These are phyloP conservation scores for Areca catechu DNA, from an alignment of 176 grass and related monocot genomes.

Conservation along the genomic window DNA sequence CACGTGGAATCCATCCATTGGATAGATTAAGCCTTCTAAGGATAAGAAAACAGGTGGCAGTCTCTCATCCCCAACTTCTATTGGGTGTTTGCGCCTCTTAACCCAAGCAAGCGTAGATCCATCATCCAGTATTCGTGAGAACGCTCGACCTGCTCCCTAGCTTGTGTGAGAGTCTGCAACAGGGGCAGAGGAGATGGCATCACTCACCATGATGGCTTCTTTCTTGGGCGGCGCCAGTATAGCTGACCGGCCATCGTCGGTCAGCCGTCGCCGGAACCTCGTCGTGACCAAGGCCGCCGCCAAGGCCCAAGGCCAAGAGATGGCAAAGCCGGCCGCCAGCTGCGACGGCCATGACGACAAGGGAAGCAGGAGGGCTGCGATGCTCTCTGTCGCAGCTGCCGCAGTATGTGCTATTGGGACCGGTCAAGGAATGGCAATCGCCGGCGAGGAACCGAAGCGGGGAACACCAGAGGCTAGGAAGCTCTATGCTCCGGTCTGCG, in stretches of 20 bases:
- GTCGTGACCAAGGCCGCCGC: background rate
- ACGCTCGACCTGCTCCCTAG: too few species aligned
- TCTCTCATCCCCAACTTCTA: too few species aligned
- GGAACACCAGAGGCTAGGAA: conserved; percentile 16
- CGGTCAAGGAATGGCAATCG: conserved; percentile 2
- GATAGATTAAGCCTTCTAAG: too few species aligned
- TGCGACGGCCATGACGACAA: background rate
- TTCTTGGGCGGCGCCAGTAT: conserved; percentile 8
- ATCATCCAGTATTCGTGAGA: too few species aligned
- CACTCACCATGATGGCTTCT: conserved; percentile 9
- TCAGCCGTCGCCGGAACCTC: background rate
- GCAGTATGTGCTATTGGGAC: background rate
- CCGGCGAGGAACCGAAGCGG: conserved; percentile 2
- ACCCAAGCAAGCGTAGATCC: too few species aligned
- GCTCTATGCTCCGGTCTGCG: conserved; percentile 12
- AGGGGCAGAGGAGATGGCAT: conserved; percentile 1
- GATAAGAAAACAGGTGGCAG: too few species aligned
- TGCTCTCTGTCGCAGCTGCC: background rate
- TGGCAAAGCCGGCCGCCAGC: too few species aligned
- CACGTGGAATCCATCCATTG: too few species aligned
- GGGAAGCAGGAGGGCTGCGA: background rate
- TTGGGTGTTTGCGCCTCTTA: too few species aligned
- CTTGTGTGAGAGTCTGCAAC: too few species aligned
- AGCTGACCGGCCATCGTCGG: background rate
- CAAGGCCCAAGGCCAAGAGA: conserved; percentile 6